A percentile compares a stretch with the other conserved stretches of the same genome.
Evolutionary conservation across 208 protist species (phyloP).

Genomic region (Borovskyia barvae): DNA sequence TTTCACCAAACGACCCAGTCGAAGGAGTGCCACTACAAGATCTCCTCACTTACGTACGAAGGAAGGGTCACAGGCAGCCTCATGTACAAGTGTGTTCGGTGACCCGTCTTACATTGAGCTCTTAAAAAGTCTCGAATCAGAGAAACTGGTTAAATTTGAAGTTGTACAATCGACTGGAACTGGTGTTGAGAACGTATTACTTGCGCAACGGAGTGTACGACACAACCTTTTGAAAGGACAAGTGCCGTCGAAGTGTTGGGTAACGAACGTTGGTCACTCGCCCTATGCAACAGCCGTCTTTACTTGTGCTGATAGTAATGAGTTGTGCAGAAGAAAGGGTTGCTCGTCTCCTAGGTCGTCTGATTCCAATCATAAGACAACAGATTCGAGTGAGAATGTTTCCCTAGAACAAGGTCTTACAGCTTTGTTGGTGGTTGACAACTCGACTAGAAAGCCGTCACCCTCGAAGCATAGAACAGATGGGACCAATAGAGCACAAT

Average conservation of each 20-base stretch:
- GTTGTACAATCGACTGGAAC: constrained; percentile 15
- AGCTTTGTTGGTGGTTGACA: no score
- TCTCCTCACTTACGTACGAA: background rate
- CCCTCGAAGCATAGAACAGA: no score
- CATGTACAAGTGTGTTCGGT: no score
- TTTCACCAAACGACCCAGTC: background rate
- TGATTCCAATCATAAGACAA: no score
- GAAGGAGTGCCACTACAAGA: background rate
- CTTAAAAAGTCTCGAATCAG: no score
- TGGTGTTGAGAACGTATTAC: background rate
- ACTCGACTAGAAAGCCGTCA: no score
- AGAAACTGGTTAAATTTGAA: constrained; percentile 11
- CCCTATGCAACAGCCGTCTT: constrained; percentile 3
- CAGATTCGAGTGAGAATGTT: no score
- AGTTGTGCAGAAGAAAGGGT: background rate
- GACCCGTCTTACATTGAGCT: no score
- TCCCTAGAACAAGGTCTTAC: no score
- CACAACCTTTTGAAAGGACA: constrained; percentile 1
- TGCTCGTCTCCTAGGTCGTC: no score
- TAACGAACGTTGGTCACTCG: constrained; percentile 6
- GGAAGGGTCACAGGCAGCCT: no score
- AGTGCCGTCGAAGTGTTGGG: constrained; percentile 22
- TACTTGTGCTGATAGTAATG: background rate
- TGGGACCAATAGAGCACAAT: no score
- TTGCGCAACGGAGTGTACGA: constrained; percentile 2